These are phyloP conservation scores for Scolecobasidium constrictum DNA, from an alignment of 2,329 filamentous ascomycete species.

Conservation along the genomic window DNA sequence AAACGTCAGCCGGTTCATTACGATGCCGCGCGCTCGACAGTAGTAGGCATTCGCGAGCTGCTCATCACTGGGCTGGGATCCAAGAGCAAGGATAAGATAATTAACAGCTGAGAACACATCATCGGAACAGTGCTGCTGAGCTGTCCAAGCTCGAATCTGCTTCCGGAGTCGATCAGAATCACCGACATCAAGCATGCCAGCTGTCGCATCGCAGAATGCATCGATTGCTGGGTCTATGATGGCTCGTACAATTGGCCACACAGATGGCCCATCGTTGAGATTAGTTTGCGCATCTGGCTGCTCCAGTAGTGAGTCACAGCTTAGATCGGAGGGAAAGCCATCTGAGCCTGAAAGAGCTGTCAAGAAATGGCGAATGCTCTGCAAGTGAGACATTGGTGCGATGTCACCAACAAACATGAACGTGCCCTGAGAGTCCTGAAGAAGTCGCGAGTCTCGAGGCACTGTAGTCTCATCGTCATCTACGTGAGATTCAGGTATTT, in stretches of 20 bases:
- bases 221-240: neutral
- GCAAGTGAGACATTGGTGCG: conserved; percentile 13
- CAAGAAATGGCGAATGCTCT: neutral
- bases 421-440: conserved; percentile 42
- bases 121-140: conserved; percentile 27
- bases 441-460: conserved; percentile 33
- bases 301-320: neutral
- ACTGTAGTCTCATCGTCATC: conserved; percentile 30
- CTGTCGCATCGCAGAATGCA: neutral
- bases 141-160: conserved; percentile 32
- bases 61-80: conserved; percentile 32
- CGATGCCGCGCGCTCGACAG: conserved; percentile 24
- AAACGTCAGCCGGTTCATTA: conserved; percentile 35
- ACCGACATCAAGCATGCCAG: neutral
- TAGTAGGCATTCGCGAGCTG: conserved; percentile 27
- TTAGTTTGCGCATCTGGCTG: neutral
- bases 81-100: conserved; percentile 41
- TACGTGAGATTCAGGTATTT: conserved; percentile 20
- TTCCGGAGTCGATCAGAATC: neutral
- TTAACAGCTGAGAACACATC: conserved; percentile 32
- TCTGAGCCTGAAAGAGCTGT: neutral
- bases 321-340: neutral
- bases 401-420: conserved; percentile 45
- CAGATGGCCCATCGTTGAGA: no score
- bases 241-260: neutral